Evolutionary conservation across 345 rosid species (phyloP).

Genomic region (Arabidopsis arenosa): DNA sequence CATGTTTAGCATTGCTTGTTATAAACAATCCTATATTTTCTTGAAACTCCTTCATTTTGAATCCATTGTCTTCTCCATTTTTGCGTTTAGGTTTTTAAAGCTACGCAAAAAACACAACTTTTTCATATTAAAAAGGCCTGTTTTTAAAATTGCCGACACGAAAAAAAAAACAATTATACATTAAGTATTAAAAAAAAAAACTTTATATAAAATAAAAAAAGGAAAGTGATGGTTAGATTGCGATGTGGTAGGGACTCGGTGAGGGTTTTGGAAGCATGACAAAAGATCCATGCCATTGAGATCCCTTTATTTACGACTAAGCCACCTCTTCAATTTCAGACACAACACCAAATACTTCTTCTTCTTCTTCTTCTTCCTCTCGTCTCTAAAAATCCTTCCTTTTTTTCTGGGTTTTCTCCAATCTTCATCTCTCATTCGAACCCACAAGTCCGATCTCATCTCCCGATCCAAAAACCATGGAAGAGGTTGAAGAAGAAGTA

Average conservation of each 20-base stretch:
- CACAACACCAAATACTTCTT: slow-evolving; percentile 4
- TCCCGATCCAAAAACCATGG: slow-evolving; percentile 33
- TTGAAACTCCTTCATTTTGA: background rate
- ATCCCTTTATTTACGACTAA: slow-evolving; percentile 5
- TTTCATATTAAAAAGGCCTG: background rate
- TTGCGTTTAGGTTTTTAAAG: background rate
- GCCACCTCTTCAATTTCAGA: slow-evolving; percentile 4
- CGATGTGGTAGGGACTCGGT: slow-evolving; percentile 23
- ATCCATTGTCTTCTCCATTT: background rate
- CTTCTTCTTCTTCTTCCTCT: slow-evolving; percentile 2
- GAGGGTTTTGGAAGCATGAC: slow-evolving; percentile 21
- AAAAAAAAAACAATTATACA: background rate
- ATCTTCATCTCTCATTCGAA: background rate
- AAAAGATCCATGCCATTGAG: slow-evolving; percentile 18
- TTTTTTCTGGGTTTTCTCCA: background rate
- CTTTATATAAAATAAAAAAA: background rate
- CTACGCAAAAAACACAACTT: background rate
- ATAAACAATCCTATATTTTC: background rate
- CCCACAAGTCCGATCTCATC: slow-evolving; percentile 33
- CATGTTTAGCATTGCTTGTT: background rate
- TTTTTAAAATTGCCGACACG: slow-evolving; percentile 4
- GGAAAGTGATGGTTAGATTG: slow-evolving; percentile 7
- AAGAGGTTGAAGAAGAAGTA: slow-evolving; percentile 71
- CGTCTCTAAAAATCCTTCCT: slow-evolving; percentile 17
- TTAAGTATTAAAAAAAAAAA: background rate